Evolutionary conservation across 2,329 filamentous ascomycete genomes (phyloP).

Genomic region (Ilyonectria sp.): DNA sequence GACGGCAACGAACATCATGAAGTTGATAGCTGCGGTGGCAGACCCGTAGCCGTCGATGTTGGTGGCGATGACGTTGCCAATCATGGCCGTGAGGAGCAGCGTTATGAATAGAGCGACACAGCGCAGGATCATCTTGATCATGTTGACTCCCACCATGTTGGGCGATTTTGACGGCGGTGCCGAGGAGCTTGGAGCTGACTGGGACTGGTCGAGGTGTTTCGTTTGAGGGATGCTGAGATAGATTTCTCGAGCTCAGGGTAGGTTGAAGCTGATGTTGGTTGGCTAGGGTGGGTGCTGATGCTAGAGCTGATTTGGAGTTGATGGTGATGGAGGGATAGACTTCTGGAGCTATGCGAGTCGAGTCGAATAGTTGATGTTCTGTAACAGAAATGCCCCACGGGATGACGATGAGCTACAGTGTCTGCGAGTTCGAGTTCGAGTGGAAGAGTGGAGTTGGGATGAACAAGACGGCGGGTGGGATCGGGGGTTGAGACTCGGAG

Average conservation of each 20-base stretch:
- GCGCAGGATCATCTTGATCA: constrained; percentile 65
- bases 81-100: constrained; percentile 68
- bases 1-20: constrained; percentile 78
- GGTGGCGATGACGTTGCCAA: constrained; percentile 71
- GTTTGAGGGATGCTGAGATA: not conserved
- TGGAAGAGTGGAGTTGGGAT: constrained; percentile 31
- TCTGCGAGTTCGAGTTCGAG: constrained; percentile 29
- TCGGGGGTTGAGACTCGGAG: constrained; percentile 36
- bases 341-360: not conserved
- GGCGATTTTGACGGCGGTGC: constrained; percentile 33
- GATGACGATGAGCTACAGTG: constrained; percentile 38
- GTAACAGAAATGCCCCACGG: constrained; percentile 25
- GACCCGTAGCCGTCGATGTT: constrained; percentile 61
- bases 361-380: constrained; percentile 28
- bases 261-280: constrained; percentile 9
- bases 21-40: constrained; percentile 68
- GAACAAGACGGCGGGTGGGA: constrained; percentile 34
- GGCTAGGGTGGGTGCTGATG: constrained; percentile 9
- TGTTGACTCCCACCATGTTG: constrained; percentile 52
- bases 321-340: constrained; percentile 4
- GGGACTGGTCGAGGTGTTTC: constrained; percentile 8
- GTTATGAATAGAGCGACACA: constrained; percentile 66
- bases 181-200: constrained; percentile 19
- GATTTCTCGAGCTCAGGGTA: not conserved
- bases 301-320: not conserved